Evolutionary conservation across 2,329 filamentous ascomycete species (phyloP), one percentile per base, ranked within the genome.

Genomic region (Scedosporium minutisporum): DNA sequence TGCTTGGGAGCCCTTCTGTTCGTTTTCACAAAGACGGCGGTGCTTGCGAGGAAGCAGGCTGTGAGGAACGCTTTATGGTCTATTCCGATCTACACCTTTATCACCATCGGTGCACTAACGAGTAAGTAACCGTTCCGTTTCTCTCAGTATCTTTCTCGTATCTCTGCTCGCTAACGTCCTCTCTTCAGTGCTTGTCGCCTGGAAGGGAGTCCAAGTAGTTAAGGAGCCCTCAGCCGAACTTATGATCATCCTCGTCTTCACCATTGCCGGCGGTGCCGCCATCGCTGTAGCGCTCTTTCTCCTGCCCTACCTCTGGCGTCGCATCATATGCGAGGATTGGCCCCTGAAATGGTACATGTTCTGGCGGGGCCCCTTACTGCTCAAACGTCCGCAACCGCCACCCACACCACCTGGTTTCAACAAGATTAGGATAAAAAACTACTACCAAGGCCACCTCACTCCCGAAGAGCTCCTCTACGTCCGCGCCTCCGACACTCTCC

Each of bases 291-390:
- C 69, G 58, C 63, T 78, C 55, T 84, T 84, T 67, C 72, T 84
- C 64, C 72, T 85, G 5, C 82, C 82, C 1, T 85, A 76, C 64
- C 71, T 84, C 29, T 77, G 82, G 70, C 75, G 77, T 38, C 75
- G 77, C 27, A 76, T 84, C 18, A 71, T 82, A 65, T 72, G 75
- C 58, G 76, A 82, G 48, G 82, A 85, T 66, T 82, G 79, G 76
- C 75, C 76, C 16, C 68, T 84, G 6, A 78, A 75, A 63, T 76
- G 75, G 72, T 82, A 77, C 67, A 73, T 83, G 61, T 68, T 78
- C 38, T 72, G 78, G 66, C 71, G 76, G 10, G 82, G 82, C 0
- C 80, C 79, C 12, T 70, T 78, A 41, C 74, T 83, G 0, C 74
- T 80, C 10, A 69, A 67, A 25, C 75, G 78, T 16, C 68, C 72